Percentiles rank a stretch among this genome's conserved stretches.
These are phyloP conservation scores for Pseudozyma tsukubaensis DNA, from an alignment of 1,284 basidiomycete genomes.

Conservation along the genomic window DNA sequence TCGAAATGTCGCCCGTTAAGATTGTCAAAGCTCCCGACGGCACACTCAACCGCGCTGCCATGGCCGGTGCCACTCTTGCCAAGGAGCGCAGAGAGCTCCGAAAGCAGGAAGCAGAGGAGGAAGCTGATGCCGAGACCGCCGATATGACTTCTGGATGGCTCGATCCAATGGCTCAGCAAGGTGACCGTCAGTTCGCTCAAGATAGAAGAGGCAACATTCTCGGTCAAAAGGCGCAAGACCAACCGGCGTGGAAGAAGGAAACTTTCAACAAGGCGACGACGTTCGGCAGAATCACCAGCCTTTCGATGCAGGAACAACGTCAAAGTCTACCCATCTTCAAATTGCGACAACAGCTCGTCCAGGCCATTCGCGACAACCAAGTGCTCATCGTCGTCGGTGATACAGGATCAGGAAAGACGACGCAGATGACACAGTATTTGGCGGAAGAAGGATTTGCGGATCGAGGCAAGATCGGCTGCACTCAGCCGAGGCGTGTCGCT, in stretches of 20 bases:
- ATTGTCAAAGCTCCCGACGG: constrained; percentile 77
- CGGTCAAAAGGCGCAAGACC: constrained; percentile 83
- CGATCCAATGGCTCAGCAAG: constrained; percentile 92
- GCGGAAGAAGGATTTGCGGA: constrained; percentile 90
- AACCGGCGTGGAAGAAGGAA: constrained; percentile 90
- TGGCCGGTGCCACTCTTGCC: constrained; percentile 90
- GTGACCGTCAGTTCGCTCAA: constrained; percentile 90
- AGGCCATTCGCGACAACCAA: constrained; percentile 95
- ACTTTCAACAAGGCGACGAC: constrained; percentile 97
- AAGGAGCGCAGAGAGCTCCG: constrained; percentile 94
- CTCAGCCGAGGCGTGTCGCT: constrained; percentile 96
- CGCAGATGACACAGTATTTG: constrained; percentile 91
- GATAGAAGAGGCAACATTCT: constrained; percentile 86
- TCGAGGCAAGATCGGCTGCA: constrained; percentile 90
- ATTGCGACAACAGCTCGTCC: constrained; percentile 87
- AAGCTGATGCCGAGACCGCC: constrained; percentile 90
- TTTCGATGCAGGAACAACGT: constrained; percentile 94
- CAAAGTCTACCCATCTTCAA: constrained; percentile 94
- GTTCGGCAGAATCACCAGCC: constrained; percentile 87
- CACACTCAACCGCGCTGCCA: constrained; percentile 87
- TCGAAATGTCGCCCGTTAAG: constrained; percentile 96
- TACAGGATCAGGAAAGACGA: constrained; percentile 90
- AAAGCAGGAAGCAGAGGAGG: constrained; percentile 92
- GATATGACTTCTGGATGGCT: constrained; percentile 96
- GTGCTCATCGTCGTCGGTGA: constrained; percentile 93